Conservation (phyloP, 2,329 filamentous ascomycete genomes). For the Pseudogymnoascus sp. region DNA sequence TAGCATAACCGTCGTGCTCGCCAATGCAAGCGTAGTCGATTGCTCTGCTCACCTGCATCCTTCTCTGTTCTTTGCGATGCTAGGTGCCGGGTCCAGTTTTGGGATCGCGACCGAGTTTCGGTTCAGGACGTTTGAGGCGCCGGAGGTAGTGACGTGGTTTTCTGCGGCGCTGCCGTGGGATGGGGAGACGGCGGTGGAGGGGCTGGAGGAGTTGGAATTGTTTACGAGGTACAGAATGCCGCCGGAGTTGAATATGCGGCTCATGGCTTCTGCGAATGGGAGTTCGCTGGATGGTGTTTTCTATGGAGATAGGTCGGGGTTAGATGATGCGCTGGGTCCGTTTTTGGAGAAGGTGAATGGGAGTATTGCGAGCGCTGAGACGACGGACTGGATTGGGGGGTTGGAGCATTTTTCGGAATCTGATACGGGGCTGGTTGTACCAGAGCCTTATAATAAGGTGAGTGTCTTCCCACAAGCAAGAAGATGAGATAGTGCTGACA, state of each 20-base stretch:
- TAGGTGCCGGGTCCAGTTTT: slow-evolving; percentile 30
- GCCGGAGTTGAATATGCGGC: background rate
- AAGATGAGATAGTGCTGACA: background rate
- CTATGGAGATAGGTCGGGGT: background rate
- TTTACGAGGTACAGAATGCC: background rate
- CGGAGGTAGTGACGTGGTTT: slow-evolving; percentile 22
- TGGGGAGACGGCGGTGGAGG: background rate
- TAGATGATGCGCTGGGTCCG: background rate
- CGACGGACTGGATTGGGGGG: background rate
- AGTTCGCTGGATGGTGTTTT: background rate
- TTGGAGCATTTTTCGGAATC: background rate
- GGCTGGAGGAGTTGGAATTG: background rate
- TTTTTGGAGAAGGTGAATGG: background rate
- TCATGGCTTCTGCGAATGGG: background rate
- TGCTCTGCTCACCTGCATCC: slow-evolving; percentile 20
- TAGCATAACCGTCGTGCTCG: slow-evolving; percentile 39
- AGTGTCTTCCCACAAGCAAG: background rate
- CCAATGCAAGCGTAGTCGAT: slow-evolving; percentile 24
- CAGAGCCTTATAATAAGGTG: background rate
- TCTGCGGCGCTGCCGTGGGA: slow-evolving; percentile 14
- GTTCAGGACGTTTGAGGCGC: slow-evolving; percentile 29
- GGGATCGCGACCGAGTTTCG: slow-evolving; percentile 28
- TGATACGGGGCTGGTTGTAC: background rate
- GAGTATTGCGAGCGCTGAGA: background rate
- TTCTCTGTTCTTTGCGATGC: slow-evolving; percentile 28